Evolutionary conservation across 805 yeast genomes (phyloP).

Genomic region (Sugiyamaella lignohabitans): DNA sequence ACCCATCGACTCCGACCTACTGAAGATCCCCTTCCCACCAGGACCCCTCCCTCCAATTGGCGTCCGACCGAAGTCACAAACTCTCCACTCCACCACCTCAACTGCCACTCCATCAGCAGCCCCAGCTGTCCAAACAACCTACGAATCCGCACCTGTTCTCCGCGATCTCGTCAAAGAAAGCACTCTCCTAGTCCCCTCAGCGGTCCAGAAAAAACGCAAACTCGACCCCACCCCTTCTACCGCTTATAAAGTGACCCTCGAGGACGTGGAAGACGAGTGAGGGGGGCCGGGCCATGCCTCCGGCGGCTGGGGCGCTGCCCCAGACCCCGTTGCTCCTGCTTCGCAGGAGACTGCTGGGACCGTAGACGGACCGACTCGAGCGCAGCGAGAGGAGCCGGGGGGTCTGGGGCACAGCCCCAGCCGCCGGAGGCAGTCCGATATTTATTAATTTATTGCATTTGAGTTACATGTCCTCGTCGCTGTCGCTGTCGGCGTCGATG

Average conservation of each 20-base stretch:
- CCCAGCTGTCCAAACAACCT: conserved; percentile 16
- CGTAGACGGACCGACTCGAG: too few relatives aligned
- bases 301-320: not conserved
- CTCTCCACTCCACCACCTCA: not conserved
- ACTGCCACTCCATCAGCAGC: not conserved
- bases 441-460: not conserved
- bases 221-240: conserved; percentile 2
- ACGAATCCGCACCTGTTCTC: conserved; percentile 23
- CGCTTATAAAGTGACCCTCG: not conserved
- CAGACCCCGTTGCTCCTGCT: not conserved
- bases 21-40: conserved; percentile 30
- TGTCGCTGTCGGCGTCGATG: not conserved
- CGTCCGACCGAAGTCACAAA: not conserved
- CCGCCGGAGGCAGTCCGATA: not conserved
- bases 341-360: too few relatives aligned
- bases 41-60: conserved; percentile 5
- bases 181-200: conserved; percentile 18
- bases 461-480: conserved; percentile 1
- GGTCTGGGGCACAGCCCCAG: not conserved
- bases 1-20: conserved; percentile 17
- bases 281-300: not conserved
- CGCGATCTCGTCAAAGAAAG: conserved; percentile 21
- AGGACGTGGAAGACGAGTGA: not conserved
- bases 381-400: not conserved
- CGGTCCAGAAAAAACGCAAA: conserved; percentile 13